phyloP scores from a whole-genome alignment of 805 yeast genomes.

The Nakazawaea holstii region DNA sequence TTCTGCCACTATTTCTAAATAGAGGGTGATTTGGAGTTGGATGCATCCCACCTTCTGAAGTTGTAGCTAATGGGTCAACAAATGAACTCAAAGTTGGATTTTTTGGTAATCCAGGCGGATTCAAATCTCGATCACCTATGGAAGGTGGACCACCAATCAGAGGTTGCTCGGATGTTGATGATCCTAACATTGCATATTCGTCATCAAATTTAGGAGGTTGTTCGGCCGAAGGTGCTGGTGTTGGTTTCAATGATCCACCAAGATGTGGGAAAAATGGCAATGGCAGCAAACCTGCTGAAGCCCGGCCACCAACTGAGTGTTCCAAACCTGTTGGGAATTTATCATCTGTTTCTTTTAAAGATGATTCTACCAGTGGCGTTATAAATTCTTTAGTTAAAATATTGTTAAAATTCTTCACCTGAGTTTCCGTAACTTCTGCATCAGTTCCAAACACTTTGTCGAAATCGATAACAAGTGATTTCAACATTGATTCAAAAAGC shows the following conservation, averaged over 20 bases:
- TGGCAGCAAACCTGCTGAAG: background rate
- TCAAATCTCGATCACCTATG: constrained; percentile 46
- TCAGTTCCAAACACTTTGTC: background rate
- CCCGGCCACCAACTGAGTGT: background rate
- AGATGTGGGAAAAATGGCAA: background rate
- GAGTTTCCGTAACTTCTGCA: background rate
- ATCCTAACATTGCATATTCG: constrained; percentile 8
- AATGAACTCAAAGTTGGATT: constrained; percentile 38
- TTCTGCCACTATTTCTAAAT: constrained; percentile 22
- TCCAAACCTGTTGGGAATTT: background rate
- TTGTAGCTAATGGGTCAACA: constrained; percentile 31
- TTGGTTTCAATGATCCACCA: background rate
- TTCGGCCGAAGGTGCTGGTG: background rate
- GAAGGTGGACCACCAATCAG: constrained; percentile 10
- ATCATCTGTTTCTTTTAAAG: background rate
- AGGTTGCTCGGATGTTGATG: background rate
- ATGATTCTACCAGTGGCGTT: background rate
- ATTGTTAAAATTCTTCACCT: background rate
- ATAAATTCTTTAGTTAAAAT: background rate
- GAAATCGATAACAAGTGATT: background rate
- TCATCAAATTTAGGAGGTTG: constrained; percentile 12
- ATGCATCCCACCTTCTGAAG: constrained; percentile 44
- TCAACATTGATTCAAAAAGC: background rate
- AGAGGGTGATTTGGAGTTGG: constrained; percentile 48
- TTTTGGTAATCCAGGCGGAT: constrained; percentile 36